Evolutionary conservation across 179 eudicot genomes (phyloP).

Genomic region (Pouteria campechiana): DNA sequence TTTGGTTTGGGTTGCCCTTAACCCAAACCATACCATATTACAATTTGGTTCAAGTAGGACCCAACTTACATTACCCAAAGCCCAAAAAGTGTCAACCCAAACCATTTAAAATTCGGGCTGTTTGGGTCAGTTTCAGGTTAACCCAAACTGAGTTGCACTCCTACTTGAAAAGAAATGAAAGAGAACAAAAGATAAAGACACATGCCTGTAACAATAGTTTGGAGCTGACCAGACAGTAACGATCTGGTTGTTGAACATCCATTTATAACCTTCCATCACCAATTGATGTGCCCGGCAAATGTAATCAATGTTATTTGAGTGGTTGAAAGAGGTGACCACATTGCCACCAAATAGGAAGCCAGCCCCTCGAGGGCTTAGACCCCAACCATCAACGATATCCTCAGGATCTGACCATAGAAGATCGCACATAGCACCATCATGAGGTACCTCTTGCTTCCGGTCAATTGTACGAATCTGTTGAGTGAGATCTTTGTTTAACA

Average conservation of each 20-base stretch:
- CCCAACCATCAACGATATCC: constrained; percentile 85
- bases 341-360: constrained; percentile 84
- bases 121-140: too few relatives aligned
- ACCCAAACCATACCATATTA: too few relatives aligned
- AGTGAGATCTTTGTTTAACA: constrained; percentile 5
- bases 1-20: too few relatives aligned
- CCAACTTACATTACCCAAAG: too few relatives aligned
- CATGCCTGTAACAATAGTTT: constrained; percentile 85
- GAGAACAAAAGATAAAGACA: constrained; percentile 2
- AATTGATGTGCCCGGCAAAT: constrained; percentile 96
- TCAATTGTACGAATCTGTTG: constrained; percentile 77
- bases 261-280: constrained; percentile 95
- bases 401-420: constrained; percentile 98
- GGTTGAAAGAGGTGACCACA: constrained; percentile 66
- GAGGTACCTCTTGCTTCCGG: constrained; percentile 95
- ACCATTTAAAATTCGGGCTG: too few relatives aligned
- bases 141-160: too few relatives aligned
- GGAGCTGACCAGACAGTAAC: constrained; percentile 99
- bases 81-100: too few relatives aligned
- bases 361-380: constrained; percentile 95
- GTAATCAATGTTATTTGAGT: constrained; percentile 68
- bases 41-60: too few relatives aligned
- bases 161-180: constrained; percentile 1
- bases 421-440: constrained; percentile 98
- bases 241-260: constrained; percentile 88